These are phyloP conservation scores for Mycena metata DNA, from an alignment of 768 basidiomycete genomes.

Conservation along the genomic window DNA sequence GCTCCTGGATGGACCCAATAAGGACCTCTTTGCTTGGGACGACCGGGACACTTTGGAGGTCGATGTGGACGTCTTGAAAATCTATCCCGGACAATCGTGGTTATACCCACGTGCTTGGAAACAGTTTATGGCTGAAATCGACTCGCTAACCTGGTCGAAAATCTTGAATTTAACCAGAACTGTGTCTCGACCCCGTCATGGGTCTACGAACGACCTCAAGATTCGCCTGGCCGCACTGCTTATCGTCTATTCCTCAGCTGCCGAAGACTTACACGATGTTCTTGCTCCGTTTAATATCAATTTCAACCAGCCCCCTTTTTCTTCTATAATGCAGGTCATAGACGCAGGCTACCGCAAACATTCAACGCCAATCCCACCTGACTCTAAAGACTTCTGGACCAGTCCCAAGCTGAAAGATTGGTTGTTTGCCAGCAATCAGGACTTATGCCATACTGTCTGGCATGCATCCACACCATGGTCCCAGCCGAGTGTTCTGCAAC, in stretches of 20 bases:
- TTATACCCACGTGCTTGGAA: neutral
- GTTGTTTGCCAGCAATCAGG: neutral
- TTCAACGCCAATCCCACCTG: neutral
- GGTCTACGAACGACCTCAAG: neutral
- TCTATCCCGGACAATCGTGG: neutral
- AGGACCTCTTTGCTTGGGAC: slow-evolving; percentile 16
- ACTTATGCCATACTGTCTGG: slow-evolving; percentile 5
- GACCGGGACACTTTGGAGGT: too few species aligned
- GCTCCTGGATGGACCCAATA: neutral
- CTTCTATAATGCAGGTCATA: neutral
- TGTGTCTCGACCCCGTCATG: neutral
- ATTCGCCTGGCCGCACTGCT: slow-evolving; percentile 4
- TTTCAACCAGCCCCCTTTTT: neutral
- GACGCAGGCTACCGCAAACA: neutral
- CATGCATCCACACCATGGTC: too few species aligned
- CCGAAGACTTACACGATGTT: neutral
- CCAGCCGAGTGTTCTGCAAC: neutral
- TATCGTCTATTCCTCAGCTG: neutral
- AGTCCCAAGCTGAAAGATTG: neutral
- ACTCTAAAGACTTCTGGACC: slow-evolving; percentile 2
- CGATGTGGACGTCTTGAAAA: neutral
- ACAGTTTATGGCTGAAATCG: too few species aligned
- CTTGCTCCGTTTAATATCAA: neutral
- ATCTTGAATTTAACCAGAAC: too few species aligned
- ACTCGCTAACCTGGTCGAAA: too few species aligned